Percentiles rank a stretch among this genome's conserved stretches.
phyloP scores from a whole-genome alignment of 1,139 yeast genomes.

The Lodderomyces oxycetoniae region DNA sequence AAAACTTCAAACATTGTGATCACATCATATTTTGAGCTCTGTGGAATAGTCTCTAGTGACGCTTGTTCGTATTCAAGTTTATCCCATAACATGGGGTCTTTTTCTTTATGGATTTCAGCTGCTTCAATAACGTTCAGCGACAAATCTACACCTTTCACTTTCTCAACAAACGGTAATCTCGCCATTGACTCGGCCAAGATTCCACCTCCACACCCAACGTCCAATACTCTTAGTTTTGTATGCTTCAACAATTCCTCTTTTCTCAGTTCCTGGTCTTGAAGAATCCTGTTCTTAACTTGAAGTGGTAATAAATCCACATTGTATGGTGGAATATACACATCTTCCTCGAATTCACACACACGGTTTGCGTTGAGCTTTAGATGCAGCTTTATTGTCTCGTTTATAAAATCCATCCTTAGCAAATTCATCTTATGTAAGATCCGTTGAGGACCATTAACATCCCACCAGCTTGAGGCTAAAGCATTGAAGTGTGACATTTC shows the following conservation, averaged over 20 bases:
- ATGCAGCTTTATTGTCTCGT: slow-evolving; percentile 48
- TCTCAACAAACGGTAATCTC: slow-evolving; percentile 56
- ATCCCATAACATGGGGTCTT: slow-evolving; percentile 56
- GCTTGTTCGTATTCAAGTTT: slow-evolving; percentile 57
- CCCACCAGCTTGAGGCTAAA: slow-evolving; percentile 95
- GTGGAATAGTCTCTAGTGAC: slow-evolving; percentile 56
- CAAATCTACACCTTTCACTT: slow-evolving; percentile 79
- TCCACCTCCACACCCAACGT: slow-evolving; percentile 98
- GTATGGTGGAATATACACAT: slow-evolving; percentile 75
- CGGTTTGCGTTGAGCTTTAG: slow-evolving; percentile 40
- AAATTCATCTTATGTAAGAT: slow-evolving; percentile 93
- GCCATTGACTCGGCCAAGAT: slow-evolving; percentile 84
- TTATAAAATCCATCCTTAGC: slow-evolving; percentile 81
- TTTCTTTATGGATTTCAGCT: slow-evolving; percentile 61
- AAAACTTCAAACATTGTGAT: slow-evolving; percentile 91
- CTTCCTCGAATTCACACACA: slow-evolving; percentile 38
- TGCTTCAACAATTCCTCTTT: slow-evolving; percentile 35
- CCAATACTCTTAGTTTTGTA: slow-evolving; percentile 53
- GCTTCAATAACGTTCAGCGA: slow-evolving; percentile 78
- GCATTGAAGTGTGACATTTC: slow-evolving; percentile 81
- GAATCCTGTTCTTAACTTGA: slow-evolving; percentile 43
- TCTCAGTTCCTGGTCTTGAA: slow-evolving; percentile 43
- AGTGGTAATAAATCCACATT: slow-evolving; percentile 61
- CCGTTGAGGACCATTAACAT: slow-evolving; percentile 85
- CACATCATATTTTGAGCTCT: slow-evolving; percentile 54